Evolutionary conservation across 2,329 filamentous ascomycete genomes (phyloP).

Genomic region (Sphaerulina populicola): DNA sequence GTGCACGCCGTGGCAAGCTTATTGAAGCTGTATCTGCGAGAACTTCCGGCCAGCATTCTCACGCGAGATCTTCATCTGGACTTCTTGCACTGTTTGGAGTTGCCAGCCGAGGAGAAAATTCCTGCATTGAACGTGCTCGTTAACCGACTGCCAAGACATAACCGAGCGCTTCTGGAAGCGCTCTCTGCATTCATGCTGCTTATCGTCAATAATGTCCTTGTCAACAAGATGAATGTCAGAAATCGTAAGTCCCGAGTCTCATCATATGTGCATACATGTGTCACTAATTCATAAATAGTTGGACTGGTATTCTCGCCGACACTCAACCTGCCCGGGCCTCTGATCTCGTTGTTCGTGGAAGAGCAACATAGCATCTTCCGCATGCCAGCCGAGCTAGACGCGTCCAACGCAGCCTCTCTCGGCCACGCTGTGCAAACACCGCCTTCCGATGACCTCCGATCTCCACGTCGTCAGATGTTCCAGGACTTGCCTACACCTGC

Average conservation of each 20-base stretch:
- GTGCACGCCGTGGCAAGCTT: slow-evolving; percentile 92
- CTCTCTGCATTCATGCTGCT: slow-evolving; percentile 81
- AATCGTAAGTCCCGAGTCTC: slow-evolving; percentile 47
- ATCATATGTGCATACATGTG: not conserved
- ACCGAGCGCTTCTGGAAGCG: slow-evolving; percentile 72
- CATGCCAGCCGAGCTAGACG: slow-evolving; percentile 35
- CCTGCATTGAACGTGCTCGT: slow-evolving; percentile 67
- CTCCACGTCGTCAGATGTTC: slow-evolving; percentile 58
- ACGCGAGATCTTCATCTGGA: slow-evolving; percentile 84
- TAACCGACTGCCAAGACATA: slow-evolving; percentile 68
- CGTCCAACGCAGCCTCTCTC: slow-evolving; percentile 3
- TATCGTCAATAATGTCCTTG: slow-evolving; percentile 79
- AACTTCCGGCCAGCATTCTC: slow-evolving; percentile 82
- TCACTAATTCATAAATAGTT: slow-evolving; percentile 42
- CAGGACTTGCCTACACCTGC: slow-evolving; percentile 57
- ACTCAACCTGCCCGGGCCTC: slow-evolving; percentile 86
- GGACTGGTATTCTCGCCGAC: slow-evolving; percentile 98
- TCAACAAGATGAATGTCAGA: slow-evolving; percentile 96
- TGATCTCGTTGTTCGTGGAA: slow-evolving; percentile 88
- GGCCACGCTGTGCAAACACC: slow-evolving; percentile 30
- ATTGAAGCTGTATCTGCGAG: slow-evolving; percentile 86
- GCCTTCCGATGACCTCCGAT: slow-evolving; percentile 49
- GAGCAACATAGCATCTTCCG: slow-evolving; percentile 84
- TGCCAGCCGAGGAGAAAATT: slow-evolving; percentile 66
- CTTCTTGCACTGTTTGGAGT: slow-evolving; percentile 64